These are phyloP conservation scores for Geotrichum bryndzae DNA, from an alignment of 1,139 yeast genomes.

Conservation along the genomic window DNA sequence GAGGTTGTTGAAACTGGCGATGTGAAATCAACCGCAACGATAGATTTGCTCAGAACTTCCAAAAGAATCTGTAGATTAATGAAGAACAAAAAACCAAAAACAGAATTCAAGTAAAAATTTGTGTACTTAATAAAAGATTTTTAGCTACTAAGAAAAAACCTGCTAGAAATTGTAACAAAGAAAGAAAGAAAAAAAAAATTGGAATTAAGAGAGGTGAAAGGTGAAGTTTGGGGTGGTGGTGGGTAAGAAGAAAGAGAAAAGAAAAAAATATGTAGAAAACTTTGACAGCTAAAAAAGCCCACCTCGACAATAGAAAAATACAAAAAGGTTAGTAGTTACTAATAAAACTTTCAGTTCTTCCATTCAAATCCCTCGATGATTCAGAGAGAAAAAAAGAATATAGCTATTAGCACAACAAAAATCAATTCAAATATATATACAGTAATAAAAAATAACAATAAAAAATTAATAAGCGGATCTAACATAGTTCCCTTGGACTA, in stretches of 20 bases:
- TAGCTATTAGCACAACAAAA: not conserved
- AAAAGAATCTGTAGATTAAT: not conserved
- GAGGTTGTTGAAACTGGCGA: not conserved
- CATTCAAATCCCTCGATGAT: too few relatives aligned
- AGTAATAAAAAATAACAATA: not conserved
- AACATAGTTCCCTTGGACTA: not conserved
- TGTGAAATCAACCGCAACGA: not conserved
- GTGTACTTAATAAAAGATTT: not conserved
- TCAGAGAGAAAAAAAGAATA: not conserved
- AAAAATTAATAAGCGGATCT: not conserved
- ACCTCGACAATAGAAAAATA: not conserved
- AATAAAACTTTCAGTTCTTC: not conserved
- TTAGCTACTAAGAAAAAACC: not conserved
- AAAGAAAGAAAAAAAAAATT: not conserved
- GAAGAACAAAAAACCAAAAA: not conserved
- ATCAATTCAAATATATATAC: not conserved
- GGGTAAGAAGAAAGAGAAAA: not conserved
- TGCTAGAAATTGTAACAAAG: not conserved
- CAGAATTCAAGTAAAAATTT: not conserved
- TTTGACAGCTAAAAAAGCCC: not conserved
- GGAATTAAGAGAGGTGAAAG: not conserved
- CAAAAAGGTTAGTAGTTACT: not conserved
- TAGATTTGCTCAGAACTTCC: not conserved
- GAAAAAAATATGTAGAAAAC: not conserved
- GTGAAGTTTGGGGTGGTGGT: constrained; percentile 1